Evolutionary conservation across 2,329 filamentous ascomycete genomes (phyloP).

Genomic region (Bipolaris oryzae): DNA sequence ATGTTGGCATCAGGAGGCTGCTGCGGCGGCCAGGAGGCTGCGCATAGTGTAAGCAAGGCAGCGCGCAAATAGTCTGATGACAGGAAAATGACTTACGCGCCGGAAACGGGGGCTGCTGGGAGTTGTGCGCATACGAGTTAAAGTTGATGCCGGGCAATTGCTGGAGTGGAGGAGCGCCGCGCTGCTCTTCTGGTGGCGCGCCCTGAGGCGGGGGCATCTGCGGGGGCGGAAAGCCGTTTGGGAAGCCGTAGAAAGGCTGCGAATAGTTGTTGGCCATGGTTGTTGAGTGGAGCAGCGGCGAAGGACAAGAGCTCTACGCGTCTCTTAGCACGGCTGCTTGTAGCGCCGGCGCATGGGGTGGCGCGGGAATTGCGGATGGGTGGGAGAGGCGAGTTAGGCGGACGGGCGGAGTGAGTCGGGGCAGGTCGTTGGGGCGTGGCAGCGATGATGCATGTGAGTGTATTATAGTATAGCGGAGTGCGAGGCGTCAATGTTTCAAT

Average conservation of each 20-base stretch:
- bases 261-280: slow-evolving; percentile 42
- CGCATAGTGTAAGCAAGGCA: slow-evolving; percentile 3
- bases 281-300: slow-evolving; percentile 3
- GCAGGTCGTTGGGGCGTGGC: not conserved
- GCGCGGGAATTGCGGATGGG: not conserved
- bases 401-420: slow-evolving; percentile 11
- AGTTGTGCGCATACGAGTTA: slow-evolving; percentile 31
- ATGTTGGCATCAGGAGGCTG: slow-evolving; percentile 39
- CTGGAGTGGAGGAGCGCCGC: slow-evolving; percentile 13
- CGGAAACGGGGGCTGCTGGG: slow-evolving; percentile 30
- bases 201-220: slow-evolving; percentile 13
- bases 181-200: slow-evolving; percentile 15
- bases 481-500: slow-evolving; percentile 6
- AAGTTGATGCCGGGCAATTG: slow-evolving; percentile 34
- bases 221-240: slow-evolving; percentile 29
- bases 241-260: slow-evolving; percentile 33
- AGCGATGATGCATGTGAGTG: not conserved
- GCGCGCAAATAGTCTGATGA: not conserved
- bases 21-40: slow-evolving; percentile 31
- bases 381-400: not conserved
- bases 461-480: not conserved
- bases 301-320: slow-evolving; percentile 20
- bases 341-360: slow-evolving; percentile 24
- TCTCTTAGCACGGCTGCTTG: slow-evolving; percentile 19
- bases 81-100: slow-evolving; percentile 14